Base-by-base conservation (phyloP, 2,329 filamentous ascomycete genomes). In the Pseudocercospora crystallina region DNA sequence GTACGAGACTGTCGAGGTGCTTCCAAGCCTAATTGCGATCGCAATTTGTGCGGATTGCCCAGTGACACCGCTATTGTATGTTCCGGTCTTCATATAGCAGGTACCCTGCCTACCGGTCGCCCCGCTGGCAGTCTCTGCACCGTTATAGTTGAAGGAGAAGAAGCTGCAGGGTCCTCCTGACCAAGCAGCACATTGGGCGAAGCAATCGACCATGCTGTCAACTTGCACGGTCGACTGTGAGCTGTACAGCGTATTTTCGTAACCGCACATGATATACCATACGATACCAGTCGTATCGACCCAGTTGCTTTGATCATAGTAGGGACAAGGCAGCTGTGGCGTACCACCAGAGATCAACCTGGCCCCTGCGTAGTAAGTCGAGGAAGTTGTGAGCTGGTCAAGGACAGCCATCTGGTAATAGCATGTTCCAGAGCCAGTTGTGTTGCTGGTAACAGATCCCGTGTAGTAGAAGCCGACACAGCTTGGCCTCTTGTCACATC, bases 401-500 rank as follows among this genome's bases (percentile, higher is more conserved):
- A 42, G 26, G 26, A 10, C 29, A 29, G 11, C 17, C 8, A 31
- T 29, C 29, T 42, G 39, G 26, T 42, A 42, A 10, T 15, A 42
- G 39, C 39, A 42, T 12, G 32, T 10, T 14, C 39, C 39, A 13
- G 39, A 42, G 39, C 39, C 39, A 42, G 26, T 42, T 8, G 26
- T 42, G 15, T 39, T 32, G 31, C 39, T 31, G 17, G 17, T 42
- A 26, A 32, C 39, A 9, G 26, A n/a, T 44, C 36, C 45, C n/a
- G 34, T n/a, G 30, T 29, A 42, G 32, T 48, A 40, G n/a, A 40
- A 48, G 11, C 38, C 46, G 8, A 37, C 32, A 34, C 43, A 46
- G 17, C 34, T 38, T 5, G 44, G 44, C 11, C 37, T 38, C 17
- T 47, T 47, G 35, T 37, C 44, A 30, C 44, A 40, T 1, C 35